A percentile compares a stretch with the other conserved stretches of the same genome.
Evolutionary conservation across 1,284 basidiomycete species (phyloP).

Genomic region (Leccinum griseonigrum): DNA sequence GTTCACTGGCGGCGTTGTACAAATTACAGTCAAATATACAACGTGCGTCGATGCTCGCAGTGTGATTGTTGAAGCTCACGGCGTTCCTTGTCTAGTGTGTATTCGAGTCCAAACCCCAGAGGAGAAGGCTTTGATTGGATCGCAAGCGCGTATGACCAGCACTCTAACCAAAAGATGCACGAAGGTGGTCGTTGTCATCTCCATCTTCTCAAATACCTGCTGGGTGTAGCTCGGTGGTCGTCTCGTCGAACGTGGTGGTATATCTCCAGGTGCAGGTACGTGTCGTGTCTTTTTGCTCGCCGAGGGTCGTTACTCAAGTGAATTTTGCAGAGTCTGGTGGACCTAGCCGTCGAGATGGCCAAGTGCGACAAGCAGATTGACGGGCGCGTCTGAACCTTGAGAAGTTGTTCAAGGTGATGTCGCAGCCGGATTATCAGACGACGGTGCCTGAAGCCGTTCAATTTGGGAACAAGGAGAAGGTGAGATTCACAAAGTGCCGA

Average conservation of each 20-base stretch:
- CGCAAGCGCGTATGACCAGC: conserved; percentile 74
- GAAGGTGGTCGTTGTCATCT: conserved; percentile 38
- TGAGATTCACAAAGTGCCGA: conserved; percentile 28
- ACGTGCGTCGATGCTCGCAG: conserved; percentile 42
- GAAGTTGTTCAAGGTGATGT: conserved; percentile 75
- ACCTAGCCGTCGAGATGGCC: conserved; percentile 79
- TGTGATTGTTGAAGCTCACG: conserved; percentile 1
- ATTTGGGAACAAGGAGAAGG: conserved; percentile 76
- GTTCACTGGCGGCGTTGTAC: conserved; percentile 88
- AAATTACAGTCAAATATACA: conserved; percentile 88
- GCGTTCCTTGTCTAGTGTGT: conserved; percentile 55
- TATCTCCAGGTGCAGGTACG: conserved; percentile 84
- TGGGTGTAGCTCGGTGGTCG: conserved; percentile 85
- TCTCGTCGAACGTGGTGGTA: conserved; percentile 47
- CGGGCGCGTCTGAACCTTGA: conserved; percentile 61
- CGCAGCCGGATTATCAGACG: conserved; percentile 50
- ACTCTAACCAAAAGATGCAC: conserved; percentile 92
- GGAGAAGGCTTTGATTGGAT: conserved; percentile 65
- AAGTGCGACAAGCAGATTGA: conserved; percentile 88
- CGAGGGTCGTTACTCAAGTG: background rate
- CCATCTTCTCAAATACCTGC: conserved; percentile 65
- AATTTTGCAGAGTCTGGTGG: conserved; percentile 68
- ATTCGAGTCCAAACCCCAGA: conserved; percentile 65
- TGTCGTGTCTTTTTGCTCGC: background rate
- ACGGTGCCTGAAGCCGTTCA: conserved; percentile 50